phyloP scores from a whole-genome alignment of 2,329 filamentous ascomycete genomes.

The Ophiocordyceps camponoti-saundersi region DNA sequence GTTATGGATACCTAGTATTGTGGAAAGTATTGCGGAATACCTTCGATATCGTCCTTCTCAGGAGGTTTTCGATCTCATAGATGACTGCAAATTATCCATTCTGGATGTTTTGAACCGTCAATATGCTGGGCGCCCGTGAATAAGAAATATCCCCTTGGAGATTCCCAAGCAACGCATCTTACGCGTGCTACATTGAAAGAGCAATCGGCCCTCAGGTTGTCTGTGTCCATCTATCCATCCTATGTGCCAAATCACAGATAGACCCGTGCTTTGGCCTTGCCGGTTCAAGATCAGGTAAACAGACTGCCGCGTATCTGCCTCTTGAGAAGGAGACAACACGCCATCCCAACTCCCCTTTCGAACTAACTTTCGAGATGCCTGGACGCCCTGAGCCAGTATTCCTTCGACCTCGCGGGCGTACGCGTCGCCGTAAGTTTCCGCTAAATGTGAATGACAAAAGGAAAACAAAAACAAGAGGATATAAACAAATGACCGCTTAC shows the following conservation, averaged over 20 bases:
- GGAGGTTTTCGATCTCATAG: not conserved
- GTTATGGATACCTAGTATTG: not conserved
- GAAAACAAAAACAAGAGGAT: not conserved
- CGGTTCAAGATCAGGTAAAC: not conserved
- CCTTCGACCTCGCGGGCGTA: not conserved
- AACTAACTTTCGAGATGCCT: slow-evolving; percentile 1
- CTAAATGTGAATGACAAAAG: not conserved
- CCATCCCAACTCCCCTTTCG: not conserved
- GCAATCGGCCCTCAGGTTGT: not conserved
- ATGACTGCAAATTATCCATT: not conserved
- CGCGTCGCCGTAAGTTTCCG: not conserved
- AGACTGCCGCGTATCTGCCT: not conserved
- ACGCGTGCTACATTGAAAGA: not conserved
- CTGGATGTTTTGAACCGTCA: not conserved
- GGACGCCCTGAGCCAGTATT: not conserved
- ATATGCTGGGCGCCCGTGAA: not conserved
- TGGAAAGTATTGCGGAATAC: not conserved
- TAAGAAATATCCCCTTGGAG: not conserved
- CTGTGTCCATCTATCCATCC: not conserved
- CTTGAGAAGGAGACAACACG: not conserved
- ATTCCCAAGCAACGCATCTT: not conserved
- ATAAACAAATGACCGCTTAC: not conserved
- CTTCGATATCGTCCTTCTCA: not conserved
- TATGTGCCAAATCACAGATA: not conserved
- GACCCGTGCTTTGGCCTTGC: not conserved